Percentiles rank a stretch among this genome's conserved stretches.
Evolutionary conservation across 2,329 filamentous ascomycete genomes (phyloP).

Genomic region (Incumbomyces delicatus): DNA sequence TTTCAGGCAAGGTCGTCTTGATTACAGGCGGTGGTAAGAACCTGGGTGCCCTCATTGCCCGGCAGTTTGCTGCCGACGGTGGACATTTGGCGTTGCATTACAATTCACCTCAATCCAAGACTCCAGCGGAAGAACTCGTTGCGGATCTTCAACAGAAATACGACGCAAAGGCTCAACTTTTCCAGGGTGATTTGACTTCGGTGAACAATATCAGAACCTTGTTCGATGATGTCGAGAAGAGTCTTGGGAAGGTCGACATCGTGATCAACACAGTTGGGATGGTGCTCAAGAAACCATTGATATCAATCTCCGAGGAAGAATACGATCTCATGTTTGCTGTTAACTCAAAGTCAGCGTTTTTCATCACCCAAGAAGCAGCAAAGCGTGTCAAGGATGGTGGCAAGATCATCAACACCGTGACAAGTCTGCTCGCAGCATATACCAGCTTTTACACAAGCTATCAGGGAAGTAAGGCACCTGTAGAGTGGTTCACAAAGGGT

Average conservation of each 20-base stretch:
- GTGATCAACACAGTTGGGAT: slow-evolving; percentile 44
- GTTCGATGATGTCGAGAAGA: slow-evolving; percentile 30
- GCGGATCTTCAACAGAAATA: slow-evolving; percentile 27
- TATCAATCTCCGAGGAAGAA: slow-evolving; percentile 35
- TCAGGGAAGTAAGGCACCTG: slow-evolving; percentile 34
- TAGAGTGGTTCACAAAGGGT: slow-evolving; percentile 31
- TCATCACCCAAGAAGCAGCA: slow-evolving; percentile 36
- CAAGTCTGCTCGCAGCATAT: slow-evolving; percentile 37
- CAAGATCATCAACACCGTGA: slow-evolving; percentile 40
- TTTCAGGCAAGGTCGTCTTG: slow-evolving; percentile 32
- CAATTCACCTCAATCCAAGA: slow-evolving; percentile 32
- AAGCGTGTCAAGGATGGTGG: slow-evolving; percentile 36
- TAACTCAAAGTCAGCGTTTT: slow-evolving; percentile 39
- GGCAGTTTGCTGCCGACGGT: slow-evolving; percentile 27
- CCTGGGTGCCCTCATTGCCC: slow-evolving; percentile 31
- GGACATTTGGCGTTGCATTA: slow-evolving; percentile 32
- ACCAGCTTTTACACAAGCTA: slow-evolving; percentile 39
- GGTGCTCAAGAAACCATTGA: slow-evolving; percentile 40
- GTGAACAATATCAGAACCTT: slow-evolving; percentile 31
- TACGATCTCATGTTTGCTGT: slow-evolving; percentile 41
- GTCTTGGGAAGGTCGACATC: slow-evolving; percentile 40
- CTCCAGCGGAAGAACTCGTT: slow-evolving; percentile 29
- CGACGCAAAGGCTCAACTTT: slow-evolving; percentile 29
- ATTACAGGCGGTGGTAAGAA: slow-evolving; percentile 36
- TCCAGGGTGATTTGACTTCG: slow-evolving; percentile 36